Base-by-base conservation (phyloP, 1,284 basidiomycete genomes). In the Earliella scabrosa region DNA sequence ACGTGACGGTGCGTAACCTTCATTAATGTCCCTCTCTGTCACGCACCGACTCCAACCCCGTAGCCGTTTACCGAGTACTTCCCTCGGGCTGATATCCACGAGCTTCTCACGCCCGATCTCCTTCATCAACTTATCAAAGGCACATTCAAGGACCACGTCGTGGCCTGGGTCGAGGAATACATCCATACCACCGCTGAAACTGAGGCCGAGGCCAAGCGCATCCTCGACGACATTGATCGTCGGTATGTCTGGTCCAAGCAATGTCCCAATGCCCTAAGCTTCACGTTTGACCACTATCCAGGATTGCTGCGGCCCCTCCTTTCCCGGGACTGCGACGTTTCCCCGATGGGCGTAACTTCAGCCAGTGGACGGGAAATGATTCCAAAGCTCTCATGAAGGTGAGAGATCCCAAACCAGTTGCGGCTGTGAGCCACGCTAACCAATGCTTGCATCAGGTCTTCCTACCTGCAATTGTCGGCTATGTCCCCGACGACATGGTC, bases 341-440 rank as follows among this genome's bases (percentile, higher is more conserved):
- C 36, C 53, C 45, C 0, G 11, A 66, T 18, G 58, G 65, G 0
- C 38, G 56, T 1, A 50, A 45, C 26, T 66, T 65, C 29, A 52
- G 56, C 13, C 63, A 66, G 23, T 66, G 65, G 65, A 66, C 63
- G 1, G 65, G 65, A 0, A 40, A 66, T 24, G 58, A 65, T 26
- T 63, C 61, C 1, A 63, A 63, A 29, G 65, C 58, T 0, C 18
- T 66, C 3, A 66, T 66, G 65, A 66, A 64, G 58, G 63, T 60
- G n/a, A n/a, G n/a, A n/a, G n/a, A n/a, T n/a, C n/a, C n/a, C n/a
- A n/a, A n/a, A n/a, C n/a, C n/a, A n/a, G n/a, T n/a, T n/a, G n/a
- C n/a, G n/a, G n/a, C n/a, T n/a, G n/a, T n/a, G n/a, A n/a, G n/a
- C n/a, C n/a, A n/a, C n/a, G n/a, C n/a, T n/a, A n/a, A n/a, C n/a